Percentiles rank a stretch among this genome's conserved stretches.
phyloP scores from a whole-genome alignment of 306 rosid genomes.

The Cicer arietinum region DNA sequence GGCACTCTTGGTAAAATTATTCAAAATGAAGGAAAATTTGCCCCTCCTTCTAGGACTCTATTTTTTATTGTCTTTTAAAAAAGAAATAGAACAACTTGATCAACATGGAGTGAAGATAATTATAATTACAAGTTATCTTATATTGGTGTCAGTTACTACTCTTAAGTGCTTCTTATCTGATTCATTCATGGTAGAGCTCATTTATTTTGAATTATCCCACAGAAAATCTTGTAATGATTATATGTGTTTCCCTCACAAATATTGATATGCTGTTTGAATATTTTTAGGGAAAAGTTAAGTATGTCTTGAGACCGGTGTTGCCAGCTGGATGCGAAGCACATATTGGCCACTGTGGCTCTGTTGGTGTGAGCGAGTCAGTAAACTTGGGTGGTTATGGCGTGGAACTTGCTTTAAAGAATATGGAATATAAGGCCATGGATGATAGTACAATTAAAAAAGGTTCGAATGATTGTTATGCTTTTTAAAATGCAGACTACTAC shows the following conservation, averaged over 20 bases:
- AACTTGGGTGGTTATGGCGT: conserved; percentile 99
- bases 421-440: conserved; percentile 98
- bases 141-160: conserved; percentile 1
- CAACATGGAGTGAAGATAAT: conserved; percentile 2
- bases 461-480: conserved; percentile 47
- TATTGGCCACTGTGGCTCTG: conserved; percentile 72
- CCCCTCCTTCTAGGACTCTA: not conserved
- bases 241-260: conserved; percentile 22
- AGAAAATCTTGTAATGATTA: conserved; percentile 5
- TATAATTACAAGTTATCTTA: not conserved
- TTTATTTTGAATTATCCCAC: not conserved
- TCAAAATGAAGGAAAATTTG: not conserved
- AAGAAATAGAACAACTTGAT: not conserved
- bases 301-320: conserved; percentile 76
- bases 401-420: conserved; percentile 95
- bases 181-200: not conserved
- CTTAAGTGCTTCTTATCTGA: conserved; percentile 6
- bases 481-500: conserved; percentile 20
- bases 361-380: conserved; percentile 76
- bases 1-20: not conserved
- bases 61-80: not conserved
- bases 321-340: conserved; percentile 82
- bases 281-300: conserved; percentile 82
- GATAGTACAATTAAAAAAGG: conserved; percentile 89
- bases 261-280: conserved; percentile 41